Percentiles rank a stretch among this genome's conserved stretches.
Evolutionary conservation across 305 asterid species (phyloP).

Genomic region (Galium porrigens): DNA sequence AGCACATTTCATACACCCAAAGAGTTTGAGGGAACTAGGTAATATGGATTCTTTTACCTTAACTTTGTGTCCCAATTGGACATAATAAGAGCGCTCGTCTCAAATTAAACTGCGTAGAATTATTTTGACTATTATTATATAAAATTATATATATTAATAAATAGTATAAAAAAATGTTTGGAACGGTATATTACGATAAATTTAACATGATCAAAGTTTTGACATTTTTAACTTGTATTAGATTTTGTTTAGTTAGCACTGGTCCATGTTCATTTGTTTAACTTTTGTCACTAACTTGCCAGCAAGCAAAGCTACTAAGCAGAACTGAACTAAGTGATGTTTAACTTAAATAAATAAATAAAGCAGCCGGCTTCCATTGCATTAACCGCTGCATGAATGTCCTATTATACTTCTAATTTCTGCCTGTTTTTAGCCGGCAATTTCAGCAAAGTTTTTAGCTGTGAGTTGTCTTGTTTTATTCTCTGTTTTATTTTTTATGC

Average conservation of each 20-base stretch:
- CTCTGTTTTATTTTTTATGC: background rate
- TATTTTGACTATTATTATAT: too few relatives aligned
- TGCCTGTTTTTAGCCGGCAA: conserved; percentile 20
- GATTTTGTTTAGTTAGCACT: conserved; percentile 1
- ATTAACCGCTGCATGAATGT: conserved; percentile 18
- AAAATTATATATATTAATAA: too few relatives aligned
- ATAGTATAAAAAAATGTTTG: too few relatives aligned
- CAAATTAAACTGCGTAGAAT: background rate
- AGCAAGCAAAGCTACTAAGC: conserved; percentile 12
- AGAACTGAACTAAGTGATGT: background rate
- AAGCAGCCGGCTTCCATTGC: conserved; percentile 18
- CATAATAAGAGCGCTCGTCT: background rate
- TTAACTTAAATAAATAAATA: background rate
- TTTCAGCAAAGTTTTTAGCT: conserved; percentile 13
- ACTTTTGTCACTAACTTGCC: conserved; percentile 8
- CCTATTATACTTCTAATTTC: conserved; percentile 11
- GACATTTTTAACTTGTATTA: too few relatives aligned
- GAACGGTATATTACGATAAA: too few relatives aligned
- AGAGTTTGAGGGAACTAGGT: conserved; percentile 1
- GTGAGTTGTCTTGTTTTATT: conserved; percentile 9
- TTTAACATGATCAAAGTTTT: too few relatives aligned
- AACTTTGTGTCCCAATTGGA: background rate
- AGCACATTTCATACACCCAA: background rate
- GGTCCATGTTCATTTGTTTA: background rate
- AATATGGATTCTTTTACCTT: conserved; percentile 2